Evolutionary conservation across 805 yeast species (phyloP), one percentile per base, ranked within the genome.

Genomic region (Wickerhamiella kurtzmanii): DNA sequence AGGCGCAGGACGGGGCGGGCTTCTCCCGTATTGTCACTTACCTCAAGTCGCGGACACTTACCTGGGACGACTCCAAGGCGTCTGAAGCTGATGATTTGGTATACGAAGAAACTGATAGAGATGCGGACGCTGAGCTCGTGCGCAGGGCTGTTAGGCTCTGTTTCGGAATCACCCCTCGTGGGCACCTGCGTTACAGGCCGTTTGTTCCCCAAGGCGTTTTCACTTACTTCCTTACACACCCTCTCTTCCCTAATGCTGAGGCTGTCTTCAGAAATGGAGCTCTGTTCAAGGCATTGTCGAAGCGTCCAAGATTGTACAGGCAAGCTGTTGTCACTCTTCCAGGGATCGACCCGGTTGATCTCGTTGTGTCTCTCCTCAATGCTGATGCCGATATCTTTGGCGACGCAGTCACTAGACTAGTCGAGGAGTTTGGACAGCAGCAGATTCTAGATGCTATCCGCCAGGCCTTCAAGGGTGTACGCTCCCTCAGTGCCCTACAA

Each of bases 261-360:
- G 50, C 52, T 2, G 73, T 70, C 50, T 69, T 84, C 8, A 63
- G 65, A 4, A 41, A 43, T 3, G 32, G 32, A 25, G 78, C 77
- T 1, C 61, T 88, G 41, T 64, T 89, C 40, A 58, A 68, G 15
- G 67, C 64, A 37, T 66, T 85, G 22, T 70, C 71, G 41, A 64
- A 72, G 9, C 69, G 73, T 49, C 79, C 85, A 35, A 74, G 82
- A 50, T 69, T 87, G 48, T 71, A 81, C 61, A 77, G 86, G 64
- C 95, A 83, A 61, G 89, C 94, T 1, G 74, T 86, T 44, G 82
- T 80, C 13, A 79, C 92, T 0, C 82, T 92, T 50, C 80, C 83
- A 4, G 77, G 79, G 47, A 64, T 87, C 37, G 72, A 82, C 6
- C 70, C 82, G 42, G 61, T 62, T 3, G 94, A 83, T 49, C 67